Evolutionary conservation across 2,329 filamentous ascomycete species (phyloP).

Genomic region (Alternaria sp.): DNA sequence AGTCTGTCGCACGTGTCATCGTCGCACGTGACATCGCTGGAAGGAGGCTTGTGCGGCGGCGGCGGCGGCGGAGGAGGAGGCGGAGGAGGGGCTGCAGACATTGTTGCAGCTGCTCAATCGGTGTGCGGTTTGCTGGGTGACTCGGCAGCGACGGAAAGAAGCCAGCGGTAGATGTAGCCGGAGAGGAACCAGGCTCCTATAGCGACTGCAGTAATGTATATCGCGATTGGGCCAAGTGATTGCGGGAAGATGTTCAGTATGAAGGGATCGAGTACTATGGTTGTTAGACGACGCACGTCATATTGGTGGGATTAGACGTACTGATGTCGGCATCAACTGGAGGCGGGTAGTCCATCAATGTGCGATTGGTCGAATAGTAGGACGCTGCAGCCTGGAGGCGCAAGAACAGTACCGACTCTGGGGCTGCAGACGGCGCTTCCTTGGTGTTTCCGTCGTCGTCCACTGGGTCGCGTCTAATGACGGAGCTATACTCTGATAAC

Average conservation of each 20-base stretch:
- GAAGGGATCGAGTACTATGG: conserved; percentile 80
- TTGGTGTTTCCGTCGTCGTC: conserved; percentile 4
- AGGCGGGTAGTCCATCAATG: conserved; percentile 76
- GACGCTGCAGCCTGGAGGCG: conserved; percentile 79
- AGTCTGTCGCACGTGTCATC: background rate
- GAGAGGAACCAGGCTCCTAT: conserved; percentile 59
- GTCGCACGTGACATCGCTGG: background rate
- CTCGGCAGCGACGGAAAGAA: conserved; percentile 29
- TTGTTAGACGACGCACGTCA: conserved; percentile 16
- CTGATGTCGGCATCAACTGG: conserved; percentile 77
- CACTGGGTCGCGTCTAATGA: conserved; percentile 51
- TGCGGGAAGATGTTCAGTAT: conserved; percentile 78
- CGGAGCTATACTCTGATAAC: conserved; percentile 65
- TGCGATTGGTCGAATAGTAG: conserved; percentile 77
- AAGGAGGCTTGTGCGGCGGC: conserved; percentile 16
- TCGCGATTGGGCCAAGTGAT: conserved; percentile 74
- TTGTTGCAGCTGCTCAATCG: conserved; percentile 36
- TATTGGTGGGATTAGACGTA: conserved; percentile 31
- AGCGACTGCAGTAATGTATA: conserved; percentile 70
- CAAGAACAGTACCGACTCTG: conserved; percentile 70
- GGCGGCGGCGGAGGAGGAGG: conserved; percentile 25
- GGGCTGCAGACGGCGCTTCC: conserved; percentile 4
- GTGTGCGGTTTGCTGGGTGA: conserved; percentile 36
- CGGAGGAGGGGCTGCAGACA: conserved; percentile 25
- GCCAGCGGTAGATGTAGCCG: conserved; percentile 47